These are phyloP conservation scores for Candida vaughaniae DNA, from an alignment of 805 yeast species.

Conservation along the genomic window DNA sequence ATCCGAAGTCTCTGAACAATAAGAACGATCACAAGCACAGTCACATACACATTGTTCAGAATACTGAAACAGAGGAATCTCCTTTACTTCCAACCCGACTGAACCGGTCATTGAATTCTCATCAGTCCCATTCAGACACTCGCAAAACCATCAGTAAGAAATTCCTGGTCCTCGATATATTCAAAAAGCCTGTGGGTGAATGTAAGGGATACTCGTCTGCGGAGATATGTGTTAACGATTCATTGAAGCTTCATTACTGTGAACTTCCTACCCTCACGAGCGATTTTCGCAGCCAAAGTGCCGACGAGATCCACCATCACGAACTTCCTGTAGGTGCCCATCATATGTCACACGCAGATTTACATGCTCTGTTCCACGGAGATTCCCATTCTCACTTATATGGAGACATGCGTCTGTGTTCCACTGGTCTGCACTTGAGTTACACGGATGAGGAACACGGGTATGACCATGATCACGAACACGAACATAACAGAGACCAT, in stretches of 20 bases:
- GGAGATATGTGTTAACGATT: constrained; percentile 26
- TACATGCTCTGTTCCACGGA: no score
- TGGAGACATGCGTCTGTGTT: no score
- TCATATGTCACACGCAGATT: neutral
- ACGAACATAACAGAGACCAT: neutral
- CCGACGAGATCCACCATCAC: neutral
- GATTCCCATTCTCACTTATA: no score
- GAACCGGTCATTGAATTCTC: neutral
- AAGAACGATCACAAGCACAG: constrained; percentile 12
- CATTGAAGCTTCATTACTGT: constrained; percentile 30
- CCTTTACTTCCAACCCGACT: neutral
- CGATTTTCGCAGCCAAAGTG: neutral
- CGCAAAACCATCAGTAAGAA: neutral
- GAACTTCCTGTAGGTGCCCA: constrained; percentile 3
- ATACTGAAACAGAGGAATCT: neutral
- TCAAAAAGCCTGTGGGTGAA: constrained; percentile 32
- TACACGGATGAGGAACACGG: neutral
- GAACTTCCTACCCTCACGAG: constrained; percentile 29
- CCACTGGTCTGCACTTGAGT: no score
- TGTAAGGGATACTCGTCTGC: constrained; percentile 50
- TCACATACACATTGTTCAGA: constrained; percentile 7
- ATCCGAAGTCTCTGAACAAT: no score
- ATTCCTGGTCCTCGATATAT: neutral
- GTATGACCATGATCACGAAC: neutral
- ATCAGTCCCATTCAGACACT: neutral